A percentile compares a stretch with the other conserved stretches of the same genome.
Conservation (phyloP, 257 asterid species). For the Avicennia marina region DNA sequence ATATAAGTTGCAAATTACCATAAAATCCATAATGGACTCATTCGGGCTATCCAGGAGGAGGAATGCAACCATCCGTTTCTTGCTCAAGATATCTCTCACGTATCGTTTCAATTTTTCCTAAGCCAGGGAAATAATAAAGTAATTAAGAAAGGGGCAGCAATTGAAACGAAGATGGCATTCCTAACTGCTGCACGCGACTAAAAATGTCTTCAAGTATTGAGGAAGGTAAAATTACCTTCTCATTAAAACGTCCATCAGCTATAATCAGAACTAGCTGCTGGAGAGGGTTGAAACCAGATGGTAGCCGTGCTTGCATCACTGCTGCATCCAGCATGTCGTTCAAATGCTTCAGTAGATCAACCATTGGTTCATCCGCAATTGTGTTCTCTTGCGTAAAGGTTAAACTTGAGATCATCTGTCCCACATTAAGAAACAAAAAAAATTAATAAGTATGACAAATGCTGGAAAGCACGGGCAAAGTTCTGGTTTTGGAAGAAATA, state of each 20-base stretch:
- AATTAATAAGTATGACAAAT: slow-evolving; percentile 12
- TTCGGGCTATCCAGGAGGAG: slow-evolving; percentile 69
- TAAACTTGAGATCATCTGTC: slow-evolving; percentile 85
- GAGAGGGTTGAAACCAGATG: slow-evolving; percentile 85
- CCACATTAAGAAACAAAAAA: slow-evolving; percentile 10
- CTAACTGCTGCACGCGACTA: neutral
- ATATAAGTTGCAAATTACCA: slow-evolving; percentile 31
- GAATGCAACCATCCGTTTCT: slow-evolving; percentile 85
- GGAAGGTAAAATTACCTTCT: slow-evolving; percentile 50
- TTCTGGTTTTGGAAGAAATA: neutral
- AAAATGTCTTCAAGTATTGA: neutral
- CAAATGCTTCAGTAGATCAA: slow-evolving; percentile 74
- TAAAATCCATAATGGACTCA: slow-evolving; percentile 59
- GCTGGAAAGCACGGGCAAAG: neutral
- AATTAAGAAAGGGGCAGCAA: neutral
- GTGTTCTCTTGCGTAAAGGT: slow-evolving; percentile 91
- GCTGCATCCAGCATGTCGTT: slow-evolving; percentile 64
- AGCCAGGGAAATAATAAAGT: neutral
- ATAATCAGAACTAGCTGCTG: slow-evolving; percentile 94
- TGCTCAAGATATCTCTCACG: slow-evolving; percentile 73
- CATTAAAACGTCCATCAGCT: slow-evolving; percentile 85
- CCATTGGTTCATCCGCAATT: slow-evolving; percentile 71
- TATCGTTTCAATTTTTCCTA: slow-evolving; percentile 63
- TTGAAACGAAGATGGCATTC: neutral
- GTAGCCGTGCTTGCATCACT: slow-evolving; percentile 57